These are phyloP conservation scores for Hypoxylon sp. DNA, from an alignment of 2,329 filamentous ascomycete genomes.

Conservation along the genomic window DNA sequence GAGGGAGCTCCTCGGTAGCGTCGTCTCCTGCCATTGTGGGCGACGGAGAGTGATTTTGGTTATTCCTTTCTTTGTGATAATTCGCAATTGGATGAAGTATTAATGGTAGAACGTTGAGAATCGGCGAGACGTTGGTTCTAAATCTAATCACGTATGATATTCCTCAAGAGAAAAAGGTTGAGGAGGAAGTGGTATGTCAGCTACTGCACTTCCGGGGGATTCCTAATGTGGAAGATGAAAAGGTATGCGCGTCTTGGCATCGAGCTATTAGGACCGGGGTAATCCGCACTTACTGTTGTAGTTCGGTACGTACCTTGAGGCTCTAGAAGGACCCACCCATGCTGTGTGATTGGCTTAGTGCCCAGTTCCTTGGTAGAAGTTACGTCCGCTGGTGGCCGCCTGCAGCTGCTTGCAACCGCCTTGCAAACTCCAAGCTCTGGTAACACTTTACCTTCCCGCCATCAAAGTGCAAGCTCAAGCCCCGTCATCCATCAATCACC, in stretches of 20 bases:
- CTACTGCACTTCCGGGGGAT: background rate
- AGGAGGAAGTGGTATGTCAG: conserved; percentile 7
- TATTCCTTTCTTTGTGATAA: conserved; percentile 1
- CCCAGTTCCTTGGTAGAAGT: conserved; percentile 34
- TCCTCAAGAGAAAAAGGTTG: conserved; percentile 5
- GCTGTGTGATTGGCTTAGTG: conserved; percentile 39
- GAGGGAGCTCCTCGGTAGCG: conserved; percentile 55
- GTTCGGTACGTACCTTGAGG: conserved; percentile 32
- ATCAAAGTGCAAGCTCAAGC: conserved; percentile 13
- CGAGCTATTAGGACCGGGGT: conserved; percentile 30
- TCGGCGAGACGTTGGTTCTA: background rate
- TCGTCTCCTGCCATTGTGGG: conserved; percentile 56
- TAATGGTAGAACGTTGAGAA: conserved; percentile 1
- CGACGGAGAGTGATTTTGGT: conserved; percentile 28
- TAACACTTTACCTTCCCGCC: background rate
- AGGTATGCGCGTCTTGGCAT: conserved; percentile 34
- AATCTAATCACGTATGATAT: conserved; percentile 1
- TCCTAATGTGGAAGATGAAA: conserved; percentile 18
- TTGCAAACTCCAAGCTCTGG: conserved; percentile 35
- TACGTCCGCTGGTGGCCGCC: conserved; percentile 51
- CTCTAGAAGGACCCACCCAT: conserved; percentile 38
- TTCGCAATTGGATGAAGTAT: conserved; percentile 10
- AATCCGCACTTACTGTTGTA: conserved; percentile 13
- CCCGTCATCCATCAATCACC: conserved; percentile 31
- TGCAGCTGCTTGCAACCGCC: conserved; percentile 43